Evolutionary conservation across 2,329 filamentous ascomycete species (phyloP), one percentile per base, ranked within the genome.

Genomic region (Fusarium sp.): DNA sequence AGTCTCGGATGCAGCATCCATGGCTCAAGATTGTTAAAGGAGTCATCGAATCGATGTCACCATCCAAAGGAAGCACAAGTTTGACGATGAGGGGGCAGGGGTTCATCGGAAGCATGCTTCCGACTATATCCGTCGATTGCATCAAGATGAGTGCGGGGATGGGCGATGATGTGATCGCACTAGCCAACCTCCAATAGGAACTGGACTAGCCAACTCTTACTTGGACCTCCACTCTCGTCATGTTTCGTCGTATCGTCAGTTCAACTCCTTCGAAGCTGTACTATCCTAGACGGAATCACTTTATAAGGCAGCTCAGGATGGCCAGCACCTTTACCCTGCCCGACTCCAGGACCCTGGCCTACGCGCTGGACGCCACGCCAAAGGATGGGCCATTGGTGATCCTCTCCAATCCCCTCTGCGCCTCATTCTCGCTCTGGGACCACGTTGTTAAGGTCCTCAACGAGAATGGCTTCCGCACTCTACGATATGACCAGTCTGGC

Each of bases 401-500:
- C 3, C 76, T 86, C 6, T 80, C 84, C 42, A 86, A 85, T 66
- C 80, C 85, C 0, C 80, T 87, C 18, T 78, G 79, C 63, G 78
- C 83, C 11, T 80, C 83, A 13, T 77, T 82, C 45, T 65, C 72
- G 4, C 74, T 80, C 5, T 87, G 85, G 85, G 85, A 86, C 65
- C 79, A 77, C 42, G 79, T 86, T 10, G 80, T 84, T 40, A 73
- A 79, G 14, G 62, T 76, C 11, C 75, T 86, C 52, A 79, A 81
- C 52, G 67, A 71, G 1, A 74, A 77, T 36, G 84, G 83, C 22
- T 85, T 83, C 70, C 80, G 81, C n/a, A 81, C 83, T 20, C 77
- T 87, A 16, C 82, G 84, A 38, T 87, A 84, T 70, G 83, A 86
- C 68, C 82, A 84, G 45, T 84, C 84, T 0, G 85, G 85, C 38